Conservation (phyloP, 176 grass and related monocot species). For the Oryza brachyantha region DNA sequence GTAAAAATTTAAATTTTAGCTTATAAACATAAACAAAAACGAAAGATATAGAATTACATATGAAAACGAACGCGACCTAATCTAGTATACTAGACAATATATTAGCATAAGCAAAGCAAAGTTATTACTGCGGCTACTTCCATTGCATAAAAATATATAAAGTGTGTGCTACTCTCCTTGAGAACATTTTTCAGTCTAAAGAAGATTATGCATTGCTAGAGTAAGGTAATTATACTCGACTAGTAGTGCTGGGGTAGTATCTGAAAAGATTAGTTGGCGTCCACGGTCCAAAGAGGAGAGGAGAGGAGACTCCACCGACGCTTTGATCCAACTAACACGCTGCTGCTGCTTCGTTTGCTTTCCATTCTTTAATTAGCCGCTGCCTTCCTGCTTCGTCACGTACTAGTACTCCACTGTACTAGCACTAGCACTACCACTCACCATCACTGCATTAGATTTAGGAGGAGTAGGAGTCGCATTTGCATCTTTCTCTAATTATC, state of each 20-base stretch:
- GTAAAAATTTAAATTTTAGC: too few species aligned
- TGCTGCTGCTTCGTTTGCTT: not conserved
- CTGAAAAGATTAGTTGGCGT: not conserved
- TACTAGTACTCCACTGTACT: not conserved
- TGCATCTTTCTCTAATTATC: not conserved
- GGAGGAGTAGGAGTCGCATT: too few species aligned
- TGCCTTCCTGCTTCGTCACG: not conserved
- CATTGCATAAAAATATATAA: too few species aligned
- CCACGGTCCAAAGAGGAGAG: not conserved
- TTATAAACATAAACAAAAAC: too few species aligned
- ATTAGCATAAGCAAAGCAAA: not conserved
- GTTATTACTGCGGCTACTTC: too few species aligned
- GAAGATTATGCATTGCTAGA: too few species aligned
- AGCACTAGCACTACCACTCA: not conserved
- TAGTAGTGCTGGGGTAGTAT: too few species aligned
- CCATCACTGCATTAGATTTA: not conserved
- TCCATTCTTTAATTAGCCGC: not conserved
- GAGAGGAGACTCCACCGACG: conserved; percentile 19
- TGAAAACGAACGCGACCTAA: too few species aligned
- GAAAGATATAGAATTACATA: too few species aligned
- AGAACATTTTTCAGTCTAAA: not conserved
- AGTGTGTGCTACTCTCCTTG: too few species aligned
- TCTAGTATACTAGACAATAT: too few species aligned
- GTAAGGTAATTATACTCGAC: not conserved
- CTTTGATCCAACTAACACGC: conserved; percentile 15